phyloP scores from a whole-genome alignment of 306 rosid species.

The Albizia julibrissin region DNA sequence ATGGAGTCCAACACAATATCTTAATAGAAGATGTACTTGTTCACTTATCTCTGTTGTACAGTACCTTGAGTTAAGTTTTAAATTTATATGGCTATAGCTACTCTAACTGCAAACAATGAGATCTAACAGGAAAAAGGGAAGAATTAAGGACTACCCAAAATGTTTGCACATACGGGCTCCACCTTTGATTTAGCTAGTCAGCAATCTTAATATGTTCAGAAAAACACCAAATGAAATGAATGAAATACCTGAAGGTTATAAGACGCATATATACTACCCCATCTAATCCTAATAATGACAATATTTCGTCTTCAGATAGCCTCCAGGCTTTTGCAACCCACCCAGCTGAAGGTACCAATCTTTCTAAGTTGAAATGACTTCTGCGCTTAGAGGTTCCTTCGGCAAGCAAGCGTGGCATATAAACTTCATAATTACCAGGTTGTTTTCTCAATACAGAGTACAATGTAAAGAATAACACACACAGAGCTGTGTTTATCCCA shows the following conservation, averaged over 20 bases:
- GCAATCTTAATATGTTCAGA: background rate
- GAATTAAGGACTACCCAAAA: background rate
- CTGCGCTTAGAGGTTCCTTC: constrained; percentile 60
- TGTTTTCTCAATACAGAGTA: constrained; percentile 83
- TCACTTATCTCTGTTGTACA: background rate
- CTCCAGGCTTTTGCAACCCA: constrained; percentile 80
- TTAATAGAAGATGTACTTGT: background rate
- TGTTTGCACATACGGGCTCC: background rate
- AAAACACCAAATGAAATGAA: constrained; percentile 20
- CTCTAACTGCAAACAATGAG: background rate
- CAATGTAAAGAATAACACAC: constrained; percentile 70
- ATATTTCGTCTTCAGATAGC: constrained; percentile 82
- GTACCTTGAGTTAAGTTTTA: background rate
- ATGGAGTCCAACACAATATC: background rate
- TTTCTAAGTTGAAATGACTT: constrained; percentile 65
- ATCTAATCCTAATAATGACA: constrained; percentile 70
- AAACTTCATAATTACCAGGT: constrained; percentile 74
- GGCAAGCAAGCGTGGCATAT: constrained; percentile 64
- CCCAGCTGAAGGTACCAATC: constrained; percentile 77
- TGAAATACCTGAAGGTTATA: constrained; percentile 69
- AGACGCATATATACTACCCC: constrained; percentile 79
- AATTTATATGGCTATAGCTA: background rate
- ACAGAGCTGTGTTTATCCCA: constrained; percentile 77
- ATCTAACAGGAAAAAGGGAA: background rate
- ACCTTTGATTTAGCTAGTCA: background rate